Evolutionary conservation across 2,329 filamentous ascomycete genomes (phyloP), one percentile per base, ranked within the genome.

Genomic region (Trichoderma sp.): DNA sequence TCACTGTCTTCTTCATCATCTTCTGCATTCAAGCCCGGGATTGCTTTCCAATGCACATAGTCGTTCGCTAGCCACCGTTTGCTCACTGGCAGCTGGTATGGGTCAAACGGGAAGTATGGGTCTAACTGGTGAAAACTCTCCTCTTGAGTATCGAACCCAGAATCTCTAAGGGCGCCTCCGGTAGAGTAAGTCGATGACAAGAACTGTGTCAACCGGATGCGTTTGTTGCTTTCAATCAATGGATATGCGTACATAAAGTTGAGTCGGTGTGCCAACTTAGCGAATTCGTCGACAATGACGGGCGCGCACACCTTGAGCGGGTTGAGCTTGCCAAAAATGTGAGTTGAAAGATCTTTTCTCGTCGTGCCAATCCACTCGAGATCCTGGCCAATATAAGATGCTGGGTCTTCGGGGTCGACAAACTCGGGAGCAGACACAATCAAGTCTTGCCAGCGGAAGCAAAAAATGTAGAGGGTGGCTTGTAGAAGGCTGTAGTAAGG

Each of bases 41-140:
- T 88, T 6, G 90, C 88, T 74, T 89, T 88, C 93, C 94, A 98
- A 65, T 91, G 86, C 34, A 95, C 87, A 78, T 97, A 98, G 78
- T 97, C 92, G 23, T 88, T 87, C 73, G 94, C 92, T 13, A 99
- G 83, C 97, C 96, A 98, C 72, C 90, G 88, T 81, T 93, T 94
- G 80, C 95, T 98, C 75, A 90, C 85, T 0, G 95, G 95, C 64
- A 99, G 85, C 77, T 95, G 92, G 80, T 98, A 99, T 3, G 97
- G 97, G 79, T 99, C 96, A 78, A 99, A 99, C 0, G 96, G 96
- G 78, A 98, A 99, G 80, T 97, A 98, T 0, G 94, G 93, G 76
- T 98, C 95, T 2, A 99, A 87, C 80, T 97, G 92, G 77, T 95
- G 91, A 77, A 90, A 92, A 73, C 91, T 90, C 75, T 97, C 93